Evolutionary conservation across 225 moss, liverwort and hornwort species (phyloP).

Genomic region (Physcomitrellopsis africana): DNA sequence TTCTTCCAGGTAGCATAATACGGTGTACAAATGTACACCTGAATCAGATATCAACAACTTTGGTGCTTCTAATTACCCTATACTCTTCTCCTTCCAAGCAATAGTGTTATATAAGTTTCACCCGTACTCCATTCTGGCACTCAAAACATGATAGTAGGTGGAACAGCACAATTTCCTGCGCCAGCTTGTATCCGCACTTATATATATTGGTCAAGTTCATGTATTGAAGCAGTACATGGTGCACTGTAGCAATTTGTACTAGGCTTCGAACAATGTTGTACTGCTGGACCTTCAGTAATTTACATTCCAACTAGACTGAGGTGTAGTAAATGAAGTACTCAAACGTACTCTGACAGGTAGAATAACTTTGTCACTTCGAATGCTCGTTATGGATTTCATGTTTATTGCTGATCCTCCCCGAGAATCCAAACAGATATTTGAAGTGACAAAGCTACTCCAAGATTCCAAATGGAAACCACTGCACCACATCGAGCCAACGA

Average conservation of each 20-base stretch:
- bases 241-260: neutral
- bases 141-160: slow-evolving; percentile 16
- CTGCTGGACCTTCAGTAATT: too few species aligned
- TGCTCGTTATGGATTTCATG: too few species aligned
- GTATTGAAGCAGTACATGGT: neutral
- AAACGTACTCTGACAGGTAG: too few species aligned
- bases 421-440: too few species aligned
- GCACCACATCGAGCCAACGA: too few species aligned
- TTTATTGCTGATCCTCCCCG: too few species aligned
- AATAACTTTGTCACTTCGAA: too few species aligned
- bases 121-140: neutral
- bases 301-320: too few species aligned
- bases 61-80: neutral
- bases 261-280: neutral
- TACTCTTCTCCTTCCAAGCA: neutral
- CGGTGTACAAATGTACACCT: neutral
- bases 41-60: slow-evolving; percentile 28
- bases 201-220: slow-evolving; percentile 18
- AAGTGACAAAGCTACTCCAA: too few species aligned
- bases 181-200: slow-evolving; percentile 16
- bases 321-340: too few species aligned
- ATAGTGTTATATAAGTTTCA: neutral
- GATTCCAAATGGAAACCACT: too few species aligned
- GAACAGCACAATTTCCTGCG: slow-evolving; percentile 24
- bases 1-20: neutral